Evolutionary conservation across 1,139 yeast genomes (phyloP).

Genomic region (Meyerozyma sp.): DNA sequence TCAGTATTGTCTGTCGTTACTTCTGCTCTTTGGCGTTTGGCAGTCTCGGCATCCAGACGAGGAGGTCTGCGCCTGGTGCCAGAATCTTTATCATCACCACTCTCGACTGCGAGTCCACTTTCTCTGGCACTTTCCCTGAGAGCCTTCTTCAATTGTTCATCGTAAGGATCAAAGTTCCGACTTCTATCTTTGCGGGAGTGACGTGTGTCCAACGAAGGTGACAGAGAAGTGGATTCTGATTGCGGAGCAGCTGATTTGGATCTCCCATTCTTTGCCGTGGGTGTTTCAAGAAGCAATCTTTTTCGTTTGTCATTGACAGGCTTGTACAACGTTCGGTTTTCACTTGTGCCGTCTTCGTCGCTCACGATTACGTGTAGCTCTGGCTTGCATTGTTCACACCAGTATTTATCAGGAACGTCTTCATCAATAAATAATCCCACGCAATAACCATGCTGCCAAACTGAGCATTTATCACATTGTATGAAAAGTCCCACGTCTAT

Average conservation of each 20-base stretch:
- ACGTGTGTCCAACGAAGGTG: background rate
- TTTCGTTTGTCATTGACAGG: conserved; percentile 45
- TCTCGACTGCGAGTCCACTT: conserved; percentile 13
- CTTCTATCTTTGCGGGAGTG: conserved; percentile 26
- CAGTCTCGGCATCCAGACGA: background rate
- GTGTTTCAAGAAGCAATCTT: conserved; percentile 25
- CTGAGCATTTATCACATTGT: conserved; percentile 89
- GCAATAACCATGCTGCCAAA: conserved; percentile 97
- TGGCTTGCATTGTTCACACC: conserved; percentile 89
- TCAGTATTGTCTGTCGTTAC: conserved; percentile 4
- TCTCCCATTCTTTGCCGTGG: conserved; percentile 16
- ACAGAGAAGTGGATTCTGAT: background rate
- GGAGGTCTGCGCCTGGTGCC: conserved; percentile 4
- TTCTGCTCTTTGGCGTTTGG: background rate
- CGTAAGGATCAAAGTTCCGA: conserved; percentile 51
- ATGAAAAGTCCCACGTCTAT: conserved; percentile 76
- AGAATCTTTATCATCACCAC: conserved; percentile 7
- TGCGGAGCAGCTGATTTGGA: conserved; percentile 5
- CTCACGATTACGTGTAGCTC: conserved; percentile 58
- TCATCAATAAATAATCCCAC: conserved; percentile 73
- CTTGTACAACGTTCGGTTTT: conserved; percentile 38
- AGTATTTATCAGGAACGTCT: conserved; percentile 84
- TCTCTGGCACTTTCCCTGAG: conserved; percentile 64
- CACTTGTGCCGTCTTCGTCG: conserved; percentile 23
- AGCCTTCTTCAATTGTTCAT: conserved; percentile 64